Percentiles rank a stretch among this genome's conserved stretches.
Evolutionary conservation across 1,284 basidiomycete species (phyloP).

Genomic region (Puccinia horiana): DNA sequence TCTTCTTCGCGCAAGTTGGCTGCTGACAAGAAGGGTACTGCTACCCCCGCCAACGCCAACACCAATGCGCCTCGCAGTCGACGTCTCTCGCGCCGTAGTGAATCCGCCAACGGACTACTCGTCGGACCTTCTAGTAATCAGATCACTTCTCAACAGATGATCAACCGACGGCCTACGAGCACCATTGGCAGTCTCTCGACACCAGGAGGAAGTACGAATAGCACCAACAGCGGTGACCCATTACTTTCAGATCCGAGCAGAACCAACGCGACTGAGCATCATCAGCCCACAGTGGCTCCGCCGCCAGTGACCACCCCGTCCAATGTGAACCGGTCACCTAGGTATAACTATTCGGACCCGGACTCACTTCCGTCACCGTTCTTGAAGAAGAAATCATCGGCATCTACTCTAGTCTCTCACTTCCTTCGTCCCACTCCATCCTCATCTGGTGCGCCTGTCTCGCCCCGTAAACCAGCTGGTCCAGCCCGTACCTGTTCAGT

Average conservation of each 20-base stretch:
- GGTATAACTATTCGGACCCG: conserved; percentile 44
- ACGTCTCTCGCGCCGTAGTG: conserved; percentile 34
- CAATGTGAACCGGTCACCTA: conserved; percentile 23
- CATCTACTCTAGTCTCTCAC: conserved; percentile 27
- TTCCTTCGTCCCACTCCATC: conserved; percentile 18
- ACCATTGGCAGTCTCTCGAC: conserved; percentile 28
- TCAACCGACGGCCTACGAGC: conserved; percentile 28
- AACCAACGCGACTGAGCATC: not conserved
- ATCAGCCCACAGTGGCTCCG: not conserved
- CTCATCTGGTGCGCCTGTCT: conserved; percentile 45
- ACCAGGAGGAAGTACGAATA: conserved; percentile 33
- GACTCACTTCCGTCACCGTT: conserved; percentile 44
- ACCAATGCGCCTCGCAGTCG: conserved; percentile 1
- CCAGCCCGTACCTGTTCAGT: conserved; percentile 45
- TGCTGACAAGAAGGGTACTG: conserved; percentile 2
- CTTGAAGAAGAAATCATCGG: conserved; percentile 43
- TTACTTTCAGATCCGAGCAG: not conserved
- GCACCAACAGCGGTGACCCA: conserved; percentile 26
- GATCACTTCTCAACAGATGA: conserved; percentile 6
- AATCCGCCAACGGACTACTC: conserved; percentile 38
- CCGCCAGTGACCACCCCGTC: not conserved
- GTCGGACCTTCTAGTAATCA: conserved; percentile 4
- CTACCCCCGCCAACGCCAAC: not conserved
- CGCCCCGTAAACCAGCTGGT: conserved; percentile 54
- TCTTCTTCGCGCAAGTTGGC: not conserved